Conservation (phyloP, 1,284 basidiomycete species). For the Papiliotrema flavescens region DNA sequence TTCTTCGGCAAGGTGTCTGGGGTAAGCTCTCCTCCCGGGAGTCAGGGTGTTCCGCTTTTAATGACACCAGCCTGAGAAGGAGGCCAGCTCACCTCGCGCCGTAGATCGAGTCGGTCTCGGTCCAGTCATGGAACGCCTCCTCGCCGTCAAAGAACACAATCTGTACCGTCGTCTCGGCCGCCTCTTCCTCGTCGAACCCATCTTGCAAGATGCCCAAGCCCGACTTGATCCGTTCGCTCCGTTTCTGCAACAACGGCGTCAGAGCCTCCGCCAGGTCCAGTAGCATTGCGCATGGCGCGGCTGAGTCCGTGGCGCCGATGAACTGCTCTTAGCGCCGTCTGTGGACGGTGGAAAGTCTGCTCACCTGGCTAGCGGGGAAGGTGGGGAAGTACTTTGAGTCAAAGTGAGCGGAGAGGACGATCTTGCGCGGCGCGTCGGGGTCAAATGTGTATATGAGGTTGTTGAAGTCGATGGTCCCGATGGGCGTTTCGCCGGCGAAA, state of each 20-base stretch:
- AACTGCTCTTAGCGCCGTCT: slow-evolving; percentile 59
- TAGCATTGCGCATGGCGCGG: slow-evolving; percentile 90
- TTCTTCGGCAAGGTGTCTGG: slow-evolving; percentile 75
- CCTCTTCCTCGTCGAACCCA: slow-evolving; percentile 64
- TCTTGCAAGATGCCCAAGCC: slow-evolving; percentile 28
- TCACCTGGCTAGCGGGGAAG: slow-evolving; percentile 68
- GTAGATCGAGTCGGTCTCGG: slow-evolving; percentile 84
- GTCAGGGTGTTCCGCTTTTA: neutral
- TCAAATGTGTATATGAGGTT: slow-evolving; percentile 96
- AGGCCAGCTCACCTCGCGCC: slow-evolving; percentile 67
- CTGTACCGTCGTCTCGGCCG: slow-evolving; percentile 79
- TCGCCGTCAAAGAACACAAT: slow-evolving; percentile 98
- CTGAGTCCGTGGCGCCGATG: slow-evolving; percentile 95
- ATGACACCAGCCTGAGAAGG: neutral
- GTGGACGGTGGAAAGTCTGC: slow-evolving; percentile 19
- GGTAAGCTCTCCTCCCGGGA: neutral
- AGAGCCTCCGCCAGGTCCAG: slow-evolving; percentile 81
- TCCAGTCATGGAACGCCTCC: slow-evolving; percentile 92
- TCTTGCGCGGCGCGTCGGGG: slow-evolving; percentile 69
- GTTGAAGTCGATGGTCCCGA: slow-evolving; percentile 74
- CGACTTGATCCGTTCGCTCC: slow-evolving; percentile 58
- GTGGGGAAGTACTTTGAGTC: slow-evolving; percentile 86
- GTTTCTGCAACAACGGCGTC: slow-evolving; percentile 64
- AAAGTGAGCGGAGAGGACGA: slow-evolving; percentile 90
- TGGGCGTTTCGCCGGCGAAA: slow-evolving; percentile 77